Conservation (phyloP, 1,284 basidiomycete genomes). For the Sanghuangporus baumii region DNA sequence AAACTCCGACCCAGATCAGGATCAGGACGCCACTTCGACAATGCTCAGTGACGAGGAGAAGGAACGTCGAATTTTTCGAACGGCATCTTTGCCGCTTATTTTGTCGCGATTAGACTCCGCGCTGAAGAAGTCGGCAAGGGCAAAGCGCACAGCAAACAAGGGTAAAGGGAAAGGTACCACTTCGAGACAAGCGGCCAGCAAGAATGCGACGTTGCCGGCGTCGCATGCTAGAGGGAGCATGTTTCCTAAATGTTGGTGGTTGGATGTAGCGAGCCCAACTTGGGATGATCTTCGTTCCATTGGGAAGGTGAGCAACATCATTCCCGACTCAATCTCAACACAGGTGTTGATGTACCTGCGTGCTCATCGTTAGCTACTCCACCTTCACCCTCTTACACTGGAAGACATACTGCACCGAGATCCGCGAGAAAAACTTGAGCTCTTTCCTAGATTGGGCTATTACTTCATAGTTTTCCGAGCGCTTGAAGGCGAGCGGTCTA, state of each 20-base stretch:
- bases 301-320: slow-evolving; percentile 59
- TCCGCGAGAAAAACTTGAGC: slow-evolving; percentile 88
- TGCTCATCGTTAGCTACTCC: slow-evolving; percentile 56
- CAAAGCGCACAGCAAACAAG: slow-evolving; percentile 27
- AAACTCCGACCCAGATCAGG: slow-evolving; percentile 25
- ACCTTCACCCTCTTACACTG: slow-evolving; percentile 89
- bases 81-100: slow-evolving; percentile 52
- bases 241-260: slow-evolving; percentile 70
- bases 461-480: slow-evolving; percentile 90
- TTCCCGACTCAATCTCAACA: not conserved
- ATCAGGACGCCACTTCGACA: not conserved
- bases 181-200: not conserved
- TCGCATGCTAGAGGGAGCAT: not conserved
- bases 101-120: slow-evolving; percentile 50
- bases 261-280: slow-evolving; percentile 86
- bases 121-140: slow-evolving; percentile 36
- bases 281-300: slow-evolving; percentile 88
- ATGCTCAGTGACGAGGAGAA: slow-evolving; percentile 9
- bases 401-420: slow-evolving; percentile 97
- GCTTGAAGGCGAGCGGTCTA: slow-evolving; percentile 55
- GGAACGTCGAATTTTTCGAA: slow-evolving; percentile 39
- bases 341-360: not conserved
- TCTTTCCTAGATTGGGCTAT: slow-evolving; percentile 87
- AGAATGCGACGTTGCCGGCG: not conserved
- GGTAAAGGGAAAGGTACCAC: slow-evolving; percentile 21